phyloP scores from a whole-genome alignment of 345 rosid genomes.

The Citrus glauca region DNA sequence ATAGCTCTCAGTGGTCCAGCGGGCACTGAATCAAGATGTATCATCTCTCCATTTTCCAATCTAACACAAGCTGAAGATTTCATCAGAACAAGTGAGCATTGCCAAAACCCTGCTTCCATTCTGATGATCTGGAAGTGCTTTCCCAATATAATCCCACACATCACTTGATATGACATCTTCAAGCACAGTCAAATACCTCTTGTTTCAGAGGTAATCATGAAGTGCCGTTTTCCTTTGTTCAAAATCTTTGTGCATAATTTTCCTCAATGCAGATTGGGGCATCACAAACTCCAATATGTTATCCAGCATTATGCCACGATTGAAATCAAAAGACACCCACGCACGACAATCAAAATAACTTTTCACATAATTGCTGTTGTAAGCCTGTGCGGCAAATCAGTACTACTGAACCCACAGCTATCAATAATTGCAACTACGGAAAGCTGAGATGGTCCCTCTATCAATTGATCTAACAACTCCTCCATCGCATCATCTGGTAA shows the following conservation, averaged over 20 bases:
- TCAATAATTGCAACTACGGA: too few relatives aligned
- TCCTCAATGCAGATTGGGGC: background rate
- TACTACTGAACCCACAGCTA: too few relatives aligned
- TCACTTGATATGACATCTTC: accelerated
- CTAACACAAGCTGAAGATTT: background rate
- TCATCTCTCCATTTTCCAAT: background rate
- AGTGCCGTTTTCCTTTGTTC: background rate
- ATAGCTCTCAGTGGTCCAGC: background rate
- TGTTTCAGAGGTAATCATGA: background rate
- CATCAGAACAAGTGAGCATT: background rate
- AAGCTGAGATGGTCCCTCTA: too few relatives aligned
- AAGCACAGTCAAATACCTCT: background rate
- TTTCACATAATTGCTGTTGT: too few relatives aligned
- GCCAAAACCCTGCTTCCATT: background rate
- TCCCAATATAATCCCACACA: background rate
- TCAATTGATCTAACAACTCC: too few relatives aligned
- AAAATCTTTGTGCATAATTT: background rate
- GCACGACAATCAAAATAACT: too few relatives aligned
- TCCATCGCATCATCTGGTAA: too few relatives aligned
- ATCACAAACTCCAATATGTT: too few relatives aligned
- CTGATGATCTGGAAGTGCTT: background rate
- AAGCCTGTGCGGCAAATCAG: too few relatives aligned
- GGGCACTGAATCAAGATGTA: background rate
- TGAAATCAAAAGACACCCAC: too few relatives aligned
- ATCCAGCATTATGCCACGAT: too few relatives aligned